These are phyloP conservation scores for Xerocomus potaroensis DNA, from an alignment of 768 basidiomycete species.

Conservation along the genomic window DNA sequence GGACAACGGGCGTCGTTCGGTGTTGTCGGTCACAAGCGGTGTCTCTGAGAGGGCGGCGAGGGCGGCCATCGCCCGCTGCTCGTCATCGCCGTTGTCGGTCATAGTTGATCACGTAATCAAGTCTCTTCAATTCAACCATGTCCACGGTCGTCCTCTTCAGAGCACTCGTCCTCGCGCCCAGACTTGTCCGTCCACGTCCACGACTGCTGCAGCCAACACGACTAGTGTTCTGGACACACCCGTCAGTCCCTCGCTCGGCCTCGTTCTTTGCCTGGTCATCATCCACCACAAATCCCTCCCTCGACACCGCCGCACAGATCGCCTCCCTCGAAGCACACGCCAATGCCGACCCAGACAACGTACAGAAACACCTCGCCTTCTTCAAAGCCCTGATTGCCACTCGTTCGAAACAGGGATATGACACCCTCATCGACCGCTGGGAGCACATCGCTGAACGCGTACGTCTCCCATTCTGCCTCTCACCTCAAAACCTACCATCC, in stretches of 20 bases:
- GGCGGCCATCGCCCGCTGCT: conserved; percentile 7
- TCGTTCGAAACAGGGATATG: conserved; percentile 62
- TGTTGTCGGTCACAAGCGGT: too few relatives aligned
- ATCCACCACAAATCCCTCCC: conserved; percentile 37
- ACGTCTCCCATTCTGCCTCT: conserved; percentile 29
- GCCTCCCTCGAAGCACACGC: conserved; percentile 75
- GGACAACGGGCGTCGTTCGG: too few relatives aligned
- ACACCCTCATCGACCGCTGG: conserved; percentile 74
- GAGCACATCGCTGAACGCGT: conserved; percentile 83
- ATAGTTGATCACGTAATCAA: background rate
- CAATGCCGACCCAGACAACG: conserved; percentile 66
- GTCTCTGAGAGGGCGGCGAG: conserved; percentile 6
- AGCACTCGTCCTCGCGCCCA: conserved; percentile 1
- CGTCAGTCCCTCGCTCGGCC: conserved; percentile 19
- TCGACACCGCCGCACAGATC: conserved; percentile 63
- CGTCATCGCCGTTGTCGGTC: background rate
- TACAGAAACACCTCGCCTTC: conserved; percentile 64
- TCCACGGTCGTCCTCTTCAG: conserved; percentile 11
- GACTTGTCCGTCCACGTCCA: conserved; percentile 34
- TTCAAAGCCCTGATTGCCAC: conserved; percentile 65
- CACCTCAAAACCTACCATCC: conserved; percentile 3
- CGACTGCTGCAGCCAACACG: too few relatives aligned
- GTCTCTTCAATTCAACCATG: background rate
- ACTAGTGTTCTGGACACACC: conserved; percentile 15
- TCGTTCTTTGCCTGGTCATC: conserved; percentile 37